Base-by-base conservation (phyloP, 192 early-diverging fungal genomes). In the Coemansia asiatica region DNA sequence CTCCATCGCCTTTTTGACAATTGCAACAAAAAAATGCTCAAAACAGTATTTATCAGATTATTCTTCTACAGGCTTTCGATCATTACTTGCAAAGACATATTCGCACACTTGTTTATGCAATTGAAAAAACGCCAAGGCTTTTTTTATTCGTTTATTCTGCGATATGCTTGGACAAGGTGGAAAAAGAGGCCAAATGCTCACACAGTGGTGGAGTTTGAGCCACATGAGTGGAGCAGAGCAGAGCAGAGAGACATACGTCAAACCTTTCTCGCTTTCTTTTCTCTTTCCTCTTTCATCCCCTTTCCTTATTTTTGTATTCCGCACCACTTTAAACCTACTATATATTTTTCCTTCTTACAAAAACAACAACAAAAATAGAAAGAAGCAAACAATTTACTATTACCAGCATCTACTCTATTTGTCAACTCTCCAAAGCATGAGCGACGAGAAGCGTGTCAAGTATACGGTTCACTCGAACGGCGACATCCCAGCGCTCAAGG, bases 401-500 rank as follows among this genome's bases (percentile, higher is more conserved):
- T 38, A 23, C 19, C 25, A 29, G 28, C n/a, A 29, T 29, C n/a
- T 56, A 56, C 38, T 40, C 2, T 27, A 23, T 51, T 53, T 53
- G 1, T 53, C 3, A 38, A 36, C 22, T 46, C 38, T 55, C 58
- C 13, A 60, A 36, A 13, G 55, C 25, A 79, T 79, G 76, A 73
- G 67, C 64, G 60, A 66, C 68, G 76, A 79, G 64, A 79, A 79
- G 50, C 67, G 66, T 46, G 38, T 59, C 29, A 69, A 63, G 49
- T 66, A 59, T 63, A 62, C 51, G 51, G 63, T 71, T 18, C 49
- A 63, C 49, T 60, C 70, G 38, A 67, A 72, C 44, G 67, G 75
- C 54, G 33, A 33, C 47, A 62, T 65, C 46, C 58, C 63, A 9
- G 59, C 44, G 50, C 19, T 68, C 69, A 15, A 21, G 35, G 63